Evolutionary conservation across 306 rosid genomes (phyloP), one percentile per base, ranked within the genome.

Genomic region (Coriaria nepalensis): DNA sequence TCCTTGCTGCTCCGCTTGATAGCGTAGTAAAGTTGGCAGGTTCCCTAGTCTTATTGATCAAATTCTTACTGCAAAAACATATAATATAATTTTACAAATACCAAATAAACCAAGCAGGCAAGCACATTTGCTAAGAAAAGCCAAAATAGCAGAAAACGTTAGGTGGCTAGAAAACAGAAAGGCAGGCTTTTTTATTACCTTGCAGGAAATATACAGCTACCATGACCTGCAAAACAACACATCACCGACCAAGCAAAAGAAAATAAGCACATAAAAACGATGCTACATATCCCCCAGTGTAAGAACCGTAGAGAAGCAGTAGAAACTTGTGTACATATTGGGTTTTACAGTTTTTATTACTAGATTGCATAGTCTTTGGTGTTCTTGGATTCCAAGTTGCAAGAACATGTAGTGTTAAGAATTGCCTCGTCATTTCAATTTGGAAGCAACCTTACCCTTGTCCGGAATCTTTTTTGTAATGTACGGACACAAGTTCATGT

Each of bases 201-300:
- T 69, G 94, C 96, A 15, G 94, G 93, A 80, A 73, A 87, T 60
- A 67, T 68, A 69, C 96, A 87, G 76, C 72, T 73, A 60, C 87
- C 92, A 41, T 65, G 84, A 75, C 96, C 96, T 87, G 87, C 68
- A 62, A 45, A 45, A 7, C 29, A 71, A 56, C 65, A 61, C 29
- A 79, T 52, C 57, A 72, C 78, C 76, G 29, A 20, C 29, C 29
- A 20, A 20, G 3, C 69, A 65, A 56, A 55, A 52, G 32, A 20
- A 57, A 43, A 33, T 12, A 38, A 43, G 50, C 52, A 14, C 13
- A 9, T 5, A 13, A 37, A 53, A 48, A 62, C 33, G 51, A 37
- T 35, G 58, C 33, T 40, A 41, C 59, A 52, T 37, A 53, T 5
- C 45, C 42, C 35, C 43, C 46, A 57, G 44, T 13, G 43, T 38